Evolutionary conservation across 1,284 basidiomycete species (phyloP).

Genomic region (Sanguinoderma infundibulare): DNA sequence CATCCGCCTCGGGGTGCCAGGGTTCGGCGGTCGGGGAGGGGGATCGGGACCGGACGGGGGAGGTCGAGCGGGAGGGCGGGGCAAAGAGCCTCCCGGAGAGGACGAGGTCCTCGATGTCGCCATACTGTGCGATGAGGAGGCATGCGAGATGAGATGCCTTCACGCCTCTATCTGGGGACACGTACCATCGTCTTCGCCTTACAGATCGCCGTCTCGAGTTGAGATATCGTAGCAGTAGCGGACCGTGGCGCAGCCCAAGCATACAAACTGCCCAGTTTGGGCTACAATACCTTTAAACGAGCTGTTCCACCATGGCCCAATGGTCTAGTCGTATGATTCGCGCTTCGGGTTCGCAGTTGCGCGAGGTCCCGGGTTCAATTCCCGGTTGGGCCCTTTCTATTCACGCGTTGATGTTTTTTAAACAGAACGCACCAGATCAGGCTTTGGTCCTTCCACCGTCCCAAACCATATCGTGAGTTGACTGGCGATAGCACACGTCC

Average conservation of each 20-base stretch:
- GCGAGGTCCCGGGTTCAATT: slow-evolving; percentile 26
- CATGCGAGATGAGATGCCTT: not conserved
- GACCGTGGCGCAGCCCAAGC: no score
- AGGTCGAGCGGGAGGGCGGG: slow-evolving; percentile 44
- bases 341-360: slow-evolving; percentile 18
- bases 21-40: slow-evolving; percentile 40
- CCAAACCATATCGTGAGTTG: no score
- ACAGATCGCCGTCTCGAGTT: not conserved
- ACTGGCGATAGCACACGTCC: not conserved
- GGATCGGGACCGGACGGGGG: slow-evolving; percentile 58
- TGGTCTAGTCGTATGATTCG: slow-evolving; percentile 26
- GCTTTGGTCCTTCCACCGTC: no score
- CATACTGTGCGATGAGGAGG: slow-evolving; percentile 24
- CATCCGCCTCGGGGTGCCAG: slow-evolving; percentile 40
- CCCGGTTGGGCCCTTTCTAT: slow-evolving; percentile 15
- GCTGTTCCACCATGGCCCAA: slow-evolving; percentile 19
- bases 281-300: no score
- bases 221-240: no score
- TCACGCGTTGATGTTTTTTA: not conserved
- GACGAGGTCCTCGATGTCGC: slow-evolving; percentile 68
- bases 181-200: not conserved
- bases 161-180: not conserved
- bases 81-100: slow-evolving; percentile 81
- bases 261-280: no score
- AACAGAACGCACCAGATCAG: no score